Conservation (phyloP, 345 rosid species). For the Populus deltoides region DNA sequence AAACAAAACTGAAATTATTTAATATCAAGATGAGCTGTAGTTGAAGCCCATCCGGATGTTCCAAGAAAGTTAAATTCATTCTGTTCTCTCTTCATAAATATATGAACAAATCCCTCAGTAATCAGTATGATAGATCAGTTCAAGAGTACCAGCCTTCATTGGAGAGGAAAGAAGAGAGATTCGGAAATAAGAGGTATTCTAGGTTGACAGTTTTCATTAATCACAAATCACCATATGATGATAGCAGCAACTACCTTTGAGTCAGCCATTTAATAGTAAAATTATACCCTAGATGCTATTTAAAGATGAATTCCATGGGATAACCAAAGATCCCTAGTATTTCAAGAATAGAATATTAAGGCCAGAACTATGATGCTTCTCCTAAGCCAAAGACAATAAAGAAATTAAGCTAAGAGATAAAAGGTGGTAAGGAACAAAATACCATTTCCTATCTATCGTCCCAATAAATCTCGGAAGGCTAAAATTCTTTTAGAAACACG, state of each 20-base stretch:
- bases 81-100: background rate
- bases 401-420: background rate
- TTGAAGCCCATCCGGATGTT: no score
- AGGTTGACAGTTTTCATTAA: background rate
- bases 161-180: background rate
- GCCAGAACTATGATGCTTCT: background rate
- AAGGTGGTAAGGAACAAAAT: background rate
- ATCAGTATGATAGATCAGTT: background rate
- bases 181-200: background rate
- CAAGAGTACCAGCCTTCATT: background rate
- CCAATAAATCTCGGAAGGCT: background rate
- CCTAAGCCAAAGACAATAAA: background rate
- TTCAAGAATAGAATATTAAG: background rate
- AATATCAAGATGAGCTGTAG: background rate
- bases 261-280: background rate
- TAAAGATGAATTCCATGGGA: background rate
- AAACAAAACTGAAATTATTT: background rate
- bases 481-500: no score
- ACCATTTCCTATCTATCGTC: background rate
- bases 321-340: background rate
- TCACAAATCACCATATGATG: background rate
- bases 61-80: background rate
- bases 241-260: background rate
- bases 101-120: background rate
- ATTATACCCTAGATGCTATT: background rate